These are phyloP conservation scores for Diaporthe vexans DNA, from an alignment of 2,329 filamentous ascomycete species.

Conservation along the genomic window DNA sequence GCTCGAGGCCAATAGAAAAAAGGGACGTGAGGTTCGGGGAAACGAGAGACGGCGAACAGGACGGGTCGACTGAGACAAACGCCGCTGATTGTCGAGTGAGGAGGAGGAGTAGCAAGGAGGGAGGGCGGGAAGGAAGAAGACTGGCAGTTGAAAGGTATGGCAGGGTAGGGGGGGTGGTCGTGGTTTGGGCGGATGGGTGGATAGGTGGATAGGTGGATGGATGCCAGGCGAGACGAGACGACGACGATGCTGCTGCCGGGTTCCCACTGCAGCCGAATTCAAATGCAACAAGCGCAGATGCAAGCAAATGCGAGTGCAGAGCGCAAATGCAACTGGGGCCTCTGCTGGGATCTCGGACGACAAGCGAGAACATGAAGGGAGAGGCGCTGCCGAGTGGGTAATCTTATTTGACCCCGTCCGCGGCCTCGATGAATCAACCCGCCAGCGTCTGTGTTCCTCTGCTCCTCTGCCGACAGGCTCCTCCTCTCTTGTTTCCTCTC, in stretches of 20 bases:
- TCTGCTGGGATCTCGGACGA: slow-evolving; percentile 29
- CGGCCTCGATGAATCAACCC: slow-evolving; percentile 32
- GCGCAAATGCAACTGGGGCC: slow-evolving; percentile 33
- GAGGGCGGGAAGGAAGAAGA: slow-evolving; percentile 9
- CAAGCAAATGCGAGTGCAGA: slow-evolving; percentile 7
- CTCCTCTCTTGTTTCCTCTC: too few relatives aligned
- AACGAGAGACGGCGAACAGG: slow-evolving; percentile 33
- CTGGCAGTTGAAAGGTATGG: slow-evolving; percentile 16
- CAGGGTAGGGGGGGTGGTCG: slow-evolving; percentile 4
- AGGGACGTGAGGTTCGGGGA: slow-evolving; percentile 7
- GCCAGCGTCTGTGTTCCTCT: slow-evolving; percentile 33
- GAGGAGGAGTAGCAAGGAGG: not conserved
- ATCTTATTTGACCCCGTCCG: slow-evolving; percentile 35
- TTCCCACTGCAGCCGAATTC: slow-evolving; percentile 12
- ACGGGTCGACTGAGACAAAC: slow-evolving; percentile 32
- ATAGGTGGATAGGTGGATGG: too few relatives aligned
- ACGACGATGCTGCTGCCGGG: not conserved
- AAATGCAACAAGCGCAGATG: slow-evolving; percentile 15
- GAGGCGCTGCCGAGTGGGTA: slow-evolving; percentile 30
- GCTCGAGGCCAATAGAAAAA: not conserved
- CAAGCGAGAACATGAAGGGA: slow-evolving; percentile 33
- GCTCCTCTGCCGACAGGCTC: not conserved
- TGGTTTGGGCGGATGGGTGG: not conserved
- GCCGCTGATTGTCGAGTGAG: slow-evolving; percentile 29
- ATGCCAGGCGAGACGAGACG: slow-evolving; percentile 18